Evolutionary conservation across 257 asterid species (phyloP), one percentile per base, ranked within the genome.

Genomic region (Gynochthodes officinalis): DNA sequence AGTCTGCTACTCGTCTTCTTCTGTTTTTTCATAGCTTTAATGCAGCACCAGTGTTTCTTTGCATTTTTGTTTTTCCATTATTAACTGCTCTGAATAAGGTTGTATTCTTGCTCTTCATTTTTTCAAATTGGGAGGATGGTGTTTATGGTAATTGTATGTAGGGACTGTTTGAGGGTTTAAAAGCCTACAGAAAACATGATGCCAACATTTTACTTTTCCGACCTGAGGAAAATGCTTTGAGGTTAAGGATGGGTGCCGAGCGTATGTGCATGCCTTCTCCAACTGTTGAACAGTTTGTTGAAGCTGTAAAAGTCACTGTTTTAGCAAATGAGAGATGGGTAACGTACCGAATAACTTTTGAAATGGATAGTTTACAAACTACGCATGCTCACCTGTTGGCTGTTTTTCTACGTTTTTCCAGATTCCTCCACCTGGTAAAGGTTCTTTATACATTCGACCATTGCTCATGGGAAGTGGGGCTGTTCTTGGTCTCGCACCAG

Each of bases 261-360:
- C 97, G 98, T 40, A 90, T 95, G 97, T 95, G 98, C 87, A 90
- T 92, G 99, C 95, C 99, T 72, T 83, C 97, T 68, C 99, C 96
- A 6, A 80, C 95, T 49, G 94, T 92, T 66, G 90, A 90, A 75
- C 97, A 92, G 77, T 95, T 95, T 75, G 64, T 90, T 77, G 97
- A 92, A 78, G 97, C 96, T 73, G 96, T 95, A 52, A 92, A 89
- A 84, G 83, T 78, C 75, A 92, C 96, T 67, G 96, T 92, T 32
- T 76, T 95, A 65, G 97, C 98, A 49, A 95, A 95, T 64, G 84
- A 92, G 76, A 88, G 95, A 90, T 95, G 98, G 99, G 99, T 95
- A 95, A 80, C 44, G 28, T n/a, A 18, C 23, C 54, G 15, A 52
- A 11, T 57, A 12, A 49, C 46, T 72, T 62, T 59, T 52, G 43